A percentile compares a stretch with the other conserved stretches of the same genome.
These are phyloP conservation scores for Cladosporium sp. DNA, from an alignment of 2,329 filamentous ascomycete genomes.

Conservation along the genomic window DNA sequence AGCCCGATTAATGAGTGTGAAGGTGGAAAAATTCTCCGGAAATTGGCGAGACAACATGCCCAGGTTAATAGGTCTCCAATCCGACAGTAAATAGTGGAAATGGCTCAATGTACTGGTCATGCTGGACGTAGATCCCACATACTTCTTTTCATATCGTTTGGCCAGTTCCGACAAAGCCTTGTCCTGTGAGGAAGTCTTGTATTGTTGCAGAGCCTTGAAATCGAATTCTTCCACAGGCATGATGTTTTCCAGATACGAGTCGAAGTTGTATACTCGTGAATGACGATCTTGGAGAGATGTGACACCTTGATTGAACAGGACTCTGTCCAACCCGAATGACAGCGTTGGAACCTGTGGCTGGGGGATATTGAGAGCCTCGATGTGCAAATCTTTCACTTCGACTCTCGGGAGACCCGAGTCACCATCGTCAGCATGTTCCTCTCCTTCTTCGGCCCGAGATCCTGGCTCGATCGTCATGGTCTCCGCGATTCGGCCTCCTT, in stretches of 20 bases:
- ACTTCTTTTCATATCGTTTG: slow-evolving; percentile 64
- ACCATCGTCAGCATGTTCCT: neutral
- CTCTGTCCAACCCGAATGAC: slow-evolving; percentile 72
- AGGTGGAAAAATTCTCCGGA: slow-evolving; percentile 54
- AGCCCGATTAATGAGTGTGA: slow-evolving; percentile 66
- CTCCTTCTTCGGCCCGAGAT: too few species aligned
- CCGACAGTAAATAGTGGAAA: slow-evolving; percentile 86
- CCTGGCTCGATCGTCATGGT: neutral
- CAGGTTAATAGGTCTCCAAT: slow-evolving; percentile 70
- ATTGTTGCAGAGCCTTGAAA: slow-evolving; percentile 77
- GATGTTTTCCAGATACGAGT: slow-evolving; percentile 86
- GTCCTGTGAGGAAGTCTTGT: slow-evolving; percentile 89
- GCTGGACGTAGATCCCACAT: slow-evolving; percentile 92
- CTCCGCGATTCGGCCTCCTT: neutral
- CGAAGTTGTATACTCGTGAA: slow-evolving; percentile 90
- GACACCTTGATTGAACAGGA: slow-evolving; percentile 92
- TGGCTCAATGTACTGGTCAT: slow-evolving; percentile 86
- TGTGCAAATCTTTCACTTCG: slow-evolving; percentile 27
- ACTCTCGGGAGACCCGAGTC: slow-evolving; percentile 2
- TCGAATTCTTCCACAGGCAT: slow-evolving; percentile 94
- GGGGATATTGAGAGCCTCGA: slow-evolving; percentile 38
- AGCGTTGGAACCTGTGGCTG: slow-evolving; percentile 58
- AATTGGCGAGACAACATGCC: slow-evolving; percentile 65
- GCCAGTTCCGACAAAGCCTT: slow-evolving; percentile 64
- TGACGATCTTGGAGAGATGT: slow-evolving; percentile 86